phyloP scores from a whole-genome alignment of 2,329 filamentous ascomycete genomes.

The Aspergillus japonicus region DNA sequence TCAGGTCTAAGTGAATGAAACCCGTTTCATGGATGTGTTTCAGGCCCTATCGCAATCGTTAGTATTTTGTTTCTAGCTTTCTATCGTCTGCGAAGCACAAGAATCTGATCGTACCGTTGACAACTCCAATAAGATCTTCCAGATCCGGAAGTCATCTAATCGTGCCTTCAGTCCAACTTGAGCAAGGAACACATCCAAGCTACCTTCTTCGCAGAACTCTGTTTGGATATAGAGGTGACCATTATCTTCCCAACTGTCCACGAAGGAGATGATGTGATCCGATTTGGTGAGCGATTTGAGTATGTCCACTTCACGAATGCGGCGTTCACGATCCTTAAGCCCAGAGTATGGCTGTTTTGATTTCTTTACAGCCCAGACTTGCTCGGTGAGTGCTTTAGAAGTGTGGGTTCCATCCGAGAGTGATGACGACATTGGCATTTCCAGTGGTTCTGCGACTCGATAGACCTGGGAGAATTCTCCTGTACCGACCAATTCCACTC shows the following conservation, averaged over 20 bases:
- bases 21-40: slow-evolving; percentile 86
- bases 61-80: neutral
- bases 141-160: slow-evolving; percentile 95
- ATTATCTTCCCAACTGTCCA: slow-evolving; percentile 84
- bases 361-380: slow-evolving; percentile 92
- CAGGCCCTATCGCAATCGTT: slow-evolving; percentile 62
- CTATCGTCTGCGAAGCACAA: neutral
- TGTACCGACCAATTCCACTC: slow-evolving; percentile 75
- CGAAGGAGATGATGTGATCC: slow-evolving; percentile 81
- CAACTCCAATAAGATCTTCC: slow-evolving; percentile 92
- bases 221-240: slow-evolving; percentile 93
- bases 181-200: slow-evolving; percentile 80
- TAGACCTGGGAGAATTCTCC: slow-evolving; percentile 96
- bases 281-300: slow-evolving; percentile 73
- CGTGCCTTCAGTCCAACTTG: slow-evolving; percentile 78
- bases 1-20: slow-evolving; percentile 70
- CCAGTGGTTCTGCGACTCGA: slow-evolving; percentile 59
- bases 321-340: slow-evolving; percentile 73
- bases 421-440: slow-evolving; percentile 40
- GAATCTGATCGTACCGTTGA: slow-evolving; percentile 59
- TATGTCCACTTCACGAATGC: slow-evolving; percentile 79
- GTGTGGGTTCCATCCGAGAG: slow-evolving; percentile 51
- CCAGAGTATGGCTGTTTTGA: slow-evolving; percentile 77
- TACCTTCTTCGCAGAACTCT: slow-evolving; percentile 93
- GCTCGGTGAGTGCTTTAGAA: slow-evolving; percentile 54